These are phyloP conservation scores for Myriosclerotinia scirpicola DNA, from an alignment of 2,329 filamentous ascomycete genomes.

Conservation along the genomic window DNA sequence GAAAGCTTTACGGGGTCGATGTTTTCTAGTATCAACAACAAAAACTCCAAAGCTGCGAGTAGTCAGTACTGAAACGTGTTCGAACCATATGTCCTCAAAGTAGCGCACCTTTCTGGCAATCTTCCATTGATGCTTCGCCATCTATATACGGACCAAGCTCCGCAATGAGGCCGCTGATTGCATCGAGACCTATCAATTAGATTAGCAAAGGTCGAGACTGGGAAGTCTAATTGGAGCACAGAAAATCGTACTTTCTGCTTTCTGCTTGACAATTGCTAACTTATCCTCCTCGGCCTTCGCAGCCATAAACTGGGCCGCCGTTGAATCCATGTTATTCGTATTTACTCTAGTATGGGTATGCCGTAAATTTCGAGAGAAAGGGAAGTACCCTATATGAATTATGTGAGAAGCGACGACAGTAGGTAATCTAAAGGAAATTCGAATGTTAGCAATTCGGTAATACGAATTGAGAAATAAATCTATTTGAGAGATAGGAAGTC, in stretches of 20 bases:
- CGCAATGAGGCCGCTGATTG: conserved; percentile 11
- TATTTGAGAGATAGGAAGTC: neutral
- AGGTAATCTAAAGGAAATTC: neutral
- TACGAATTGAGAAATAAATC: neutral
- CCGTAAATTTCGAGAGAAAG: neutral
- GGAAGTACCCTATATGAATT: neutral
- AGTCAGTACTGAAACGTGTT: conserved; percentile 21
- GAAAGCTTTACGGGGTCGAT: conserved; percentile 24
- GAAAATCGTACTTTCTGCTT: conserved; percentile 22
- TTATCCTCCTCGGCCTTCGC: conserved; percentile 14
- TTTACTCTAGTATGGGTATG: neutral
- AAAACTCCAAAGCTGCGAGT: conserved; percentile 26
- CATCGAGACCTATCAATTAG: neutral
- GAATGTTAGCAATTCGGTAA: neutral
- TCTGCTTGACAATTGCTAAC: conserved; percentile 16
- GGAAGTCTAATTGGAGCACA: neutral
- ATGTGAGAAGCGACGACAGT: neutral
- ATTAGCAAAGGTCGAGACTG: neutral
- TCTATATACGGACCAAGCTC: conserved; percentile 22
- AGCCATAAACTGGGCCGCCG: conserved; percentile 21
- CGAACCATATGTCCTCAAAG: neutral
- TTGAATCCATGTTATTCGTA: conserved; percentile 7
- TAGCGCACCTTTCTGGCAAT: conserved; percentile 31
- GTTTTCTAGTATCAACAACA: conserved; percentile 28
- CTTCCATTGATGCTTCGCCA: conserved; percentile 23